Conservation (phyloP, 2,329 filamentous ascomycete genomes). For the Pezicula carpinea region DNA sequence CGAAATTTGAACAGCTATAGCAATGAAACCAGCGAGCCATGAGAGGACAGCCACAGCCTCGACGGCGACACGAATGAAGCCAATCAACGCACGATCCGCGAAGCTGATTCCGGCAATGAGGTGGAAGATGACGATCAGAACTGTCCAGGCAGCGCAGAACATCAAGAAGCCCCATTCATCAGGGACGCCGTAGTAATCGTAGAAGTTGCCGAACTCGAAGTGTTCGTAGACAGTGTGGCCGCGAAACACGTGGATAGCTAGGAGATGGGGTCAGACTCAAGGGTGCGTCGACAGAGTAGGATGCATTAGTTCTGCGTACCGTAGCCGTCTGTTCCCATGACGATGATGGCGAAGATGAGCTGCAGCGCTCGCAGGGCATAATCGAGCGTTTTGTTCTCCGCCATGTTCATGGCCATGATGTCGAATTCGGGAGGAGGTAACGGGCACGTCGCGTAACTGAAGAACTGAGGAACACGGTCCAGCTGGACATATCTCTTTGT, state of each 20-base stretch:
- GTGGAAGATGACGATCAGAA: constrained; percentile 3
- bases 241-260: constrained; percentile 5
- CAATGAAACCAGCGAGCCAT: not conserved
- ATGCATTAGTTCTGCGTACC: constrained; percentile 2
- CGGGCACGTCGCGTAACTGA: not conserved
- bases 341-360: constrained; percentile 9
- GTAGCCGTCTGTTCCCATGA: constrained; percentile 8
- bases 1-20: not conserved
- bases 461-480: not conserved
- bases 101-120: constrained; percentile 4
- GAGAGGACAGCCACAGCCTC: constrained; percentile 1
- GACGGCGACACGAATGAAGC: constrained; percentile 5
- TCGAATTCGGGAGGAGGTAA: not conserved
- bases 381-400: constrained; percentile 7
- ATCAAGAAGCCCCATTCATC: constrained; percentile 6
- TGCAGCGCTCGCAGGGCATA: constrained; percentile 7
- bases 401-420: not conserved
- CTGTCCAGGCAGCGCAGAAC: constrained; percentile 5
- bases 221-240: constrained; percentile 3
- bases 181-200: constrained; percentile 3
- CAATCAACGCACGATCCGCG: constrained; percentile 4
- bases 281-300: constrained; percentile 1
- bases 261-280: not conserved
- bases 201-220: constrained; percentile 6
- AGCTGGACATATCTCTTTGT: not conserved